A percentile compares a stretch with the other conserved stretches of the same genome.
phyloP scores from a whole-genome alignment of 169 alveolate genomes.

The Cryptosporidium viatorum region DNA sequence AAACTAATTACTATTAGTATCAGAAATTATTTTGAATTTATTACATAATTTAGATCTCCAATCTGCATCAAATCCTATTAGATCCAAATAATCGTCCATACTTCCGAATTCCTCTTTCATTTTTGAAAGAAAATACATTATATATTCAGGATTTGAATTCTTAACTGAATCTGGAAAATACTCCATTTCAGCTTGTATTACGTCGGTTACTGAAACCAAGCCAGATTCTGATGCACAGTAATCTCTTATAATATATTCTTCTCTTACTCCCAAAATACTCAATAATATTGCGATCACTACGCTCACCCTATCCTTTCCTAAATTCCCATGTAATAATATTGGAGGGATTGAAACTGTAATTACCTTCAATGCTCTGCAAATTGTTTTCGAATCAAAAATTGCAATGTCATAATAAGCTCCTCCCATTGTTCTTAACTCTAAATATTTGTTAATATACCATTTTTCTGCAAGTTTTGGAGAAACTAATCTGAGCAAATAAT shows the following conservation, averaged over 20 bases:
- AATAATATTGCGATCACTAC: conserved; percentile 25
- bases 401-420: conserved; percentile 42
- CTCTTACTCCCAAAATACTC: conserved; percentile 38
- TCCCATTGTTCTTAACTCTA: conserved; percentile 11
- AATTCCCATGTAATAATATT: conserved; percentile 56
- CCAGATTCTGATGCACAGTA: conserved; percentile 73
- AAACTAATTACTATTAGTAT: neutral
- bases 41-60: conserved; percentile 49
- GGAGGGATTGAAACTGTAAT: conserved; percentile 69
- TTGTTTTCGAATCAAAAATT: conserved; percentile 7
- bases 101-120: conserved; percentile 42
- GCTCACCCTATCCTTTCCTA: conserved; percentile 65
- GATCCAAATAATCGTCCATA: conserved; percentile 38
- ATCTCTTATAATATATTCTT: conserved; percentile 45
- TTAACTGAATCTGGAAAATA: conserved; percentile 4
- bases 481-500: conserved; percentile 19
- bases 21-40: neutral
- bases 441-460: conserved; percentile 45
- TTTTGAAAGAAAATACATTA: conserved; percentile 1
- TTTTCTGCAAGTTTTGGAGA: conserved; percentile 42
- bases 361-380: conserved; percentile 38
- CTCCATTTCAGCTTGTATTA: neutral
- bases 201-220: conserved; percentile 19
- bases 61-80: conserved; percentile 9
- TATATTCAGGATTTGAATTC: conserved; percentile 22